These are phyloP conservation scores for Phytophthora sansomeana DNA, from an alignment of 352 stramenopile genomes.

Conservation along the genomic window DNA sequence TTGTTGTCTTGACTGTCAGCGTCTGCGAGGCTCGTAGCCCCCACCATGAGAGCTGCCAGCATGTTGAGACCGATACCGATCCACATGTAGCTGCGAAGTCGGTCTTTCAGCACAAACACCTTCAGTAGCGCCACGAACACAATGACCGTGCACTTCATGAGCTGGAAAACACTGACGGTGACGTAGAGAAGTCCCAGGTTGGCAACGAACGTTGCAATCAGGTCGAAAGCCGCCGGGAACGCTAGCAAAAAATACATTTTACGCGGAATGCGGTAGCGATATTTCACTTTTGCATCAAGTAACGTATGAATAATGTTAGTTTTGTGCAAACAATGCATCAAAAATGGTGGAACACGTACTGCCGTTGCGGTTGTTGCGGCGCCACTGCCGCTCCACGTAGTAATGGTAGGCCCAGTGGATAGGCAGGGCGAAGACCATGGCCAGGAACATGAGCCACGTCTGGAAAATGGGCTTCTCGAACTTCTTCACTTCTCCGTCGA, in stretches of 20 bases:
- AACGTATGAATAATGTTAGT: background rate
- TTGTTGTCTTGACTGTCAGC: constrained; percentile 73
- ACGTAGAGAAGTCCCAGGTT: constrained; percentile 96
- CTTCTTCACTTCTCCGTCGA: constrained; percentile 88
- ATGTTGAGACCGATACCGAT: constrained; percentile 96
- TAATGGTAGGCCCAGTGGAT: constrained; percentile 93
- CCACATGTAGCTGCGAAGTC: constrained; percentile 96
- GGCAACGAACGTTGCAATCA: constrained; percentile 93
- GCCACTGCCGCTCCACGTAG: constrained; percentile 78
- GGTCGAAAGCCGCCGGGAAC: constrained; percentile 94
- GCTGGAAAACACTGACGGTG: constrained; percentile 90
- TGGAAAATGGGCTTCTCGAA: constrained; percentile 97
- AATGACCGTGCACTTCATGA: constrained; percentile 94
- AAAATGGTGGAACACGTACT: constrained; percentile 50
- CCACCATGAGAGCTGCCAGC: constrained; percentile 93
- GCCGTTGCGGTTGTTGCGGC: constrained; percentile 55
- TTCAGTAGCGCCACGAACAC: constrained; percentile 98
- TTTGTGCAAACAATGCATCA: background rate
- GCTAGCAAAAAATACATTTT: constrained; percentile 96
- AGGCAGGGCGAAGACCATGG: constrained; percentile 94
- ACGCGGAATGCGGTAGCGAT: constrained; percentile 78
- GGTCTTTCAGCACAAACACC: constrained; percentile 92
- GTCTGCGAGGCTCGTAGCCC: constrained; percentile 93
- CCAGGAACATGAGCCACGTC: constrained; percentile 97
- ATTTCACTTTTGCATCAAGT: constrained; percentile 52